Evolutionary conservation across 441 rosid species (phyloP).

Genomic region (Gossypium schwendimanii): DNA sequence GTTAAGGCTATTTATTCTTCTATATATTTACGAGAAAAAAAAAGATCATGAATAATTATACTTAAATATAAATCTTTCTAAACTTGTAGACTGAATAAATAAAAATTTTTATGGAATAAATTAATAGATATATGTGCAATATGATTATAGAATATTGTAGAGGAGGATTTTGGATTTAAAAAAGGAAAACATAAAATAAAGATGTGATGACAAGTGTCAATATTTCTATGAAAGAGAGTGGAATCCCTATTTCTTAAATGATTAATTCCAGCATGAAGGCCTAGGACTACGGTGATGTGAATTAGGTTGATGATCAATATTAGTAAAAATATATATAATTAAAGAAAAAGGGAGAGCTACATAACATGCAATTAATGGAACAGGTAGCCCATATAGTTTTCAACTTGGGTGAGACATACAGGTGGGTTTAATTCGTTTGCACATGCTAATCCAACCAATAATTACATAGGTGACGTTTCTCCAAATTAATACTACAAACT

Average conservation of each 20-base stretch:
- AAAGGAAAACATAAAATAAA: background rate
- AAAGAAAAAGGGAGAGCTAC: background rate
- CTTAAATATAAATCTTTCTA: too few species aligned
- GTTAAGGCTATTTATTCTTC: too few species aligned
- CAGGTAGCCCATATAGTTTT: slow-evolving; percentile 1
- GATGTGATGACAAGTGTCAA: background rate
- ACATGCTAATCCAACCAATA: background rate
- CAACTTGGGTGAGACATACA: background rate
- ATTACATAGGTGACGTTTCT: background rate
- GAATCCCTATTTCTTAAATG: background rate
- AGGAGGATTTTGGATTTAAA: background rate
- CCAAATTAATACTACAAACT: background rate
- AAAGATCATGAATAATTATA: too few species aligned
- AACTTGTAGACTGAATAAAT: too few species aligned
- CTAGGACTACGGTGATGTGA: background rate
- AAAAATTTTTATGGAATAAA: too few species aligned
- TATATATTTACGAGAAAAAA: too few species aligned
- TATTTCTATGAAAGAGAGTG: background rate
- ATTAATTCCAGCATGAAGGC: background rate
- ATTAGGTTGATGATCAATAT: background rate
- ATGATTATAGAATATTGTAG: background rate
- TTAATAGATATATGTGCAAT: too few species aligned
- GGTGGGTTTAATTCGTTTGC: background rate
- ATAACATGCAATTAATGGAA: slow-evolving; percentile 8
- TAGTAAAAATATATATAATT: background rate